Evolutionary conservation across 257 asterid genomes (phyloP), one percentile per base, ranked within the genome.

Genomic region (Nicotiana undulata): DNA sequence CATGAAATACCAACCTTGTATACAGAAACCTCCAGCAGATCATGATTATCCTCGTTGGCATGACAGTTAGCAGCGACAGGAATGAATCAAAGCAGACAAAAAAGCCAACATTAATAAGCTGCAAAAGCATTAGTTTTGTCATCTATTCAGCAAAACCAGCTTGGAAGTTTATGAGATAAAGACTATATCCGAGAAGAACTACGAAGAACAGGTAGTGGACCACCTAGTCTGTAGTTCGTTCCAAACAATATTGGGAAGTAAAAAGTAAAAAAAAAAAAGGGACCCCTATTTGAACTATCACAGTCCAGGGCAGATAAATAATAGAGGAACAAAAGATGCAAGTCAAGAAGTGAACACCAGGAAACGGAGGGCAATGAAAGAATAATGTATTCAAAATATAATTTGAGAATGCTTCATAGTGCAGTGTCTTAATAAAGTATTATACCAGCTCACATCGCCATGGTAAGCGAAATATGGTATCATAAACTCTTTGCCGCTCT

Each of bases 371-470:
- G 4, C 77, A 46, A 64, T 64, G 26, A 72, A 72, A 46, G 78
- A 49, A 26, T 46, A 56, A 46, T 22, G 26, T 15, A 72, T 32
- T 49, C 78, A 72, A 72, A 24, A 49, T 46, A 68, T 20, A 72
- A 72, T 49, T 72, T 72, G 78, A 72, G 60, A 72, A 72, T 72
- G 40, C 16, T 72, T 46, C 78, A 70, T 1, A 70, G 7, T n/a
- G 77, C 32, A 44, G 56, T 70, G 58, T 29, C 77, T 46, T 72
- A 24, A 72, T 46, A 72, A 46, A 49, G 53, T 75, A 84, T 77
- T 82, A 87, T 90, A 96, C 99, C 97, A 94, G 93, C 89, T 96
- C 99, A 85, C 97, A 91, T 81, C 99, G 91, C 99, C 99, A 96
- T 55, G 99, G 99, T 90, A 93, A 86, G 82, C 88, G 96, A 85